Percentiles rank a stretch among this genome's conserved stretches.
These are phyloP conservation scores for Parasitella parasitica DNA, from an alignment of 371 early-diverging fungal genomes.

Conservation along the genomic window DNA sequence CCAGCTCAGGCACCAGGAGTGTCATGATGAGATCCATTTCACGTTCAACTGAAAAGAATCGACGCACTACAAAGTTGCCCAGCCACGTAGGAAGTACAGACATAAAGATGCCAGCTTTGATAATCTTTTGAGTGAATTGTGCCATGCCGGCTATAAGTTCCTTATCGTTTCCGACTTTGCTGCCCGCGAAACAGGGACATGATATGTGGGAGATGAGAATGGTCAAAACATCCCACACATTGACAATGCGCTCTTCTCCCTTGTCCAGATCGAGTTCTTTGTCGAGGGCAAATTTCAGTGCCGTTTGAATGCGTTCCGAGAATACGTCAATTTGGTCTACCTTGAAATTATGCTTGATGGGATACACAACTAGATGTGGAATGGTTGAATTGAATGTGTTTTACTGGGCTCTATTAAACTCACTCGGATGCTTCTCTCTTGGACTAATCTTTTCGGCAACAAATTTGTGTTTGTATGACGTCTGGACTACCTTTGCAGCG, in stretches of 20 bases:
- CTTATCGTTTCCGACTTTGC: conserved; percentile 17
- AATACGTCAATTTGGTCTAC: conserved; percentile 31
- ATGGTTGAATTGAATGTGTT: background rate
- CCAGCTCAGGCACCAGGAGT: conserved; percentile 26
- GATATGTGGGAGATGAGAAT: conserved; percentile 28
- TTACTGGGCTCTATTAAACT: background rate
- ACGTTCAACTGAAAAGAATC: conserved; percentile 28
- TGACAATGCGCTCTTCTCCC: conserved; percentile 21
- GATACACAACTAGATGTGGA: conserved; percentile 19
- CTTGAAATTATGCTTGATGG: conserved; percentile 39
- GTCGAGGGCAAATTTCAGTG: conserved; percentile 12
- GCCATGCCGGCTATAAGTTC: conserved; percentile 34
- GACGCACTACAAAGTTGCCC: conserved; percentile 24
- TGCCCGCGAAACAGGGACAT: conserved; percentile 36
- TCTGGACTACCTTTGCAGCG: conserved; percentile 4
- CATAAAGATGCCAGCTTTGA: conserved; percentile 26
- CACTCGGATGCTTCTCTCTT: conserved; percentile 24
- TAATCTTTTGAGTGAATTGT: conserved; percentile 30
- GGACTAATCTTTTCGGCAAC: conserved; percentile 2
- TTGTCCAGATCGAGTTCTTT: conserved; percentile 15
- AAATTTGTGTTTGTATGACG: conserved; percentile 23
- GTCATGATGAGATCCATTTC: conserved; percentile 38
- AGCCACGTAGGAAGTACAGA: conserved; percentile 24
- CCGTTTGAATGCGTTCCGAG: conserved; percentile 29
- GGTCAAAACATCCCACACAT: conserved; percentile 15